Conservation (phyloP, 495 filamentous ascomycete species). For the Podospora appendiculata region DNA sequence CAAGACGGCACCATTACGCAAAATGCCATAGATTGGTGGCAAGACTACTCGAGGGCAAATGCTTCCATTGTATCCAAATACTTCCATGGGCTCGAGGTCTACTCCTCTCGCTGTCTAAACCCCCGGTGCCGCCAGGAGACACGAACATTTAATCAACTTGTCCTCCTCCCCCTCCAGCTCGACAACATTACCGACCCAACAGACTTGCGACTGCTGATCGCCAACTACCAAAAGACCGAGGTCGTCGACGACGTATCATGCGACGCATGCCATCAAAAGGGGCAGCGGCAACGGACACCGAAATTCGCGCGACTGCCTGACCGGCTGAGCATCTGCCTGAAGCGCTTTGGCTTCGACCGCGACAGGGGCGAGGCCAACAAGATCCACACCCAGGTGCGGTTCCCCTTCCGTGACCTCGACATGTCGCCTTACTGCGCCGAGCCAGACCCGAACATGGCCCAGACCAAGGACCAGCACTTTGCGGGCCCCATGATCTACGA, state of each 20-base stretch:
- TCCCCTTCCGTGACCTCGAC: slow-evolving; percentile 30
- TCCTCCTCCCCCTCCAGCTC: slow-evolving; percentile 15
- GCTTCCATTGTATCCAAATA: slow-evolving; percentile 28
- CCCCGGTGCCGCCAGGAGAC: slow-evolving; percentile 14
- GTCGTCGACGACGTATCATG: slow-evolving; percentile 12
- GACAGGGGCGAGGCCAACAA: slow-evolving; percentile 11
- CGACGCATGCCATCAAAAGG: slow-evolving; percentile 22
- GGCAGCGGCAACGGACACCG: slow-evolving; percentile 16
- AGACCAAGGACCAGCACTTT: slow-evolving; percentile 14
- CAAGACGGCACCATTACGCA: slow-evolving; percentile 15
- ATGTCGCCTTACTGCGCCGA: slow-evolving; percentile 22
- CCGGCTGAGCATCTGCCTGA: slow-evolving; percentile 23
- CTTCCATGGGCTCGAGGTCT: slow-evolving; percentile 28
- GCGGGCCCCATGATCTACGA: slow-evolving; percentile 28
- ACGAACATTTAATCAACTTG: slow-evolving; percentile 13
- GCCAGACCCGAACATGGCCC: slow-evolving; percentile 5
- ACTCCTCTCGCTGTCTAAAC: slow-evolving; percentile 18
- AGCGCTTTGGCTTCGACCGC: slow-evolving; percentile 16
- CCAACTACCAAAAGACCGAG: slow-evolving; percentile 7
- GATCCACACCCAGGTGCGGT: slow-evolving; percentile 19
- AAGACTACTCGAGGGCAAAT: slow-evolving; percentile 10
- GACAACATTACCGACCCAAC: slow-evolving; percentile 7
- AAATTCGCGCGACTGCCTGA: slow-evolving; percentile 27
- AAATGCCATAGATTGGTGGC: slow-evolving; percentile 23
- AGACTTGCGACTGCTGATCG: slow-evolving; percentile 13